Evolutionary conservation across 164 flowering plant genomes (phyloP).

Genomic region (Stephania japonica): DNA sequence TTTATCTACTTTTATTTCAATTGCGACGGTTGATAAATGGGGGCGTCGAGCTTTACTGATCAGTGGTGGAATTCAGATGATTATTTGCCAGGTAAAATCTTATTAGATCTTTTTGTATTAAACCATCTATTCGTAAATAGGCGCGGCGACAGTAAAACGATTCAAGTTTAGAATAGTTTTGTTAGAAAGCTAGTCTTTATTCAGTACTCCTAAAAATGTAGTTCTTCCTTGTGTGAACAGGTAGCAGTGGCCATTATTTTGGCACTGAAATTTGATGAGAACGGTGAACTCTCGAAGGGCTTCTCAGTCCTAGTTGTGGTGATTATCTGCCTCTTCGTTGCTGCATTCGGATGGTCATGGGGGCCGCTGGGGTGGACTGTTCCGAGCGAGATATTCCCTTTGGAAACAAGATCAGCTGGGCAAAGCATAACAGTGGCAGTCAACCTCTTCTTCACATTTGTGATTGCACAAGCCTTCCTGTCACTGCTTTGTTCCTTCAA

Average conservation of each 20-base stretch:
- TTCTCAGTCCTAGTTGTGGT: conserved; percentile 60
- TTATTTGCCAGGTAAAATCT: conserved; percentile 60
- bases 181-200: too few relatives aligned
- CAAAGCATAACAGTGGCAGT: conserved; percentile 55
- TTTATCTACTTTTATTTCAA: conserved; percentile 67
- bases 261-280: conserved; percentile 56
- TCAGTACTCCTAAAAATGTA: too few relatives aligned
- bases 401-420: conserved; percentile 52
- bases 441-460: conserved; percentile 51
- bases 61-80: conserved; percentile 81
- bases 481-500: conserved; percentile 42
- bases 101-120: too few relatives aligned
- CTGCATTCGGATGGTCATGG: conserved; percentile 65
- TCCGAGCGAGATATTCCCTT: conserved; percentile 53
- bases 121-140: too few relatives aligned
- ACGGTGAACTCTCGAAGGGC: conserved; percentile 46
- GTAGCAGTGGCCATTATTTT: conserved; percentile 56
- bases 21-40: conserved; percentile 65
- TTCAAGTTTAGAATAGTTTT: too few relatives aligned
- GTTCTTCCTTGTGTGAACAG: conserved; percentile 29
- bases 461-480: conserved; percentile 46
- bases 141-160: too few relatives aligned
- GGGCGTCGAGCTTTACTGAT: conserved; percentile 72
- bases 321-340: conserved; percentile 68
- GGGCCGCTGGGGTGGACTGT: conserved; percentile 63